A percentile compares a stretch with the other conserved stretches of the same genome.
Evolutionary conservation across 1,284 basidiomycete genomes (phyloP).

Genomic region (Trichosporon coremiiforme): DNA sequence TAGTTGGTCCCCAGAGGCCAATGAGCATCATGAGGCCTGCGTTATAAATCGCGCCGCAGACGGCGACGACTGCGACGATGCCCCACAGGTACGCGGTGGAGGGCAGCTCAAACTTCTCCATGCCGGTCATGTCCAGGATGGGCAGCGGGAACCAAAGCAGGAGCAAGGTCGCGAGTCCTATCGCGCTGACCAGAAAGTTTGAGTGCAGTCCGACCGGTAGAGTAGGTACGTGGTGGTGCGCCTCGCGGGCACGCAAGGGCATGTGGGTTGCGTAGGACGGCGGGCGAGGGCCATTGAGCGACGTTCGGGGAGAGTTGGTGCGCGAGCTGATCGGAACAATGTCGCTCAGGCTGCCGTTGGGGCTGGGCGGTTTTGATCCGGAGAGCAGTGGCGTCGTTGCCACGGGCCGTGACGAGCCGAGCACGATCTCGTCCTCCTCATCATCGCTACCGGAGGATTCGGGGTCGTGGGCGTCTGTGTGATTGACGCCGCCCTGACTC

Average conservation of each 20-base stretch:
- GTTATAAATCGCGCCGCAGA: slow-evolving; percentile 52
- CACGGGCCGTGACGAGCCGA: slow-evolving; percentile 10
- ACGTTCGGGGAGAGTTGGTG: slow-evolving; percentile 1
- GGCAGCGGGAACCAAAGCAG: slow-evolving; percentile 54
- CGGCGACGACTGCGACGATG: slow-evolving; percentile 41
- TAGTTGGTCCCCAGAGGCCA: slow-evolving; percentile 55
- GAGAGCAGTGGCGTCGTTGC: background rate
- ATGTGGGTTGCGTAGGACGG: background rate
- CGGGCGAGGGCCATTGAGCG: slow-evolving; percentile 11
- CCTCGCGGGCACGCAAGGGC: background rate
- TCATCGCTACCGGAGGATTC: slow-evolving; percentile 22
- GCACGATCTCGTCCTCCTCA: slow-evolving; percentile 26
- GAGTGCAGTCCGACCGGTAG: slow-evolving; percentile 53
- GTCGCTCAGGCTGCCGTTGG: background rate
- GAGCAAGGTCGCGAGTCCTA: slow-evolving; percentile 50
- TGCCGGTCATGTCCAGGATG: slow-evolving; percentile 43
- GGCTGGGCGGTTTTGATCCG: background rate
- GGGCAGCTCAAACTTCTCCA: slow-evolving; percentile 49
- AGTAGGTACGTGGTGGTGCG: slow-evolving; percentile 23
- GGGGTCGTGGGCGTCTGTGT: background rate
- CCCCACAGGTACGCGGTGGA: slow-evolving; percentile 31
- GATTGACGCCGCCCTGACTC: slow-evolving; percentile 40
- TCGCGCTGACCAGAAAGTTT: slow-evolving; percentile 55
- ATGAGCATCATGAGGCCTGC: slow-evolving; percentile 57
- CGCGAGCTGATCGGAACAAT: background rate